Evolutionary conservation across 23 red algal genomes (phyloP).

Genomic region (Chondrus crispus): DNA sequence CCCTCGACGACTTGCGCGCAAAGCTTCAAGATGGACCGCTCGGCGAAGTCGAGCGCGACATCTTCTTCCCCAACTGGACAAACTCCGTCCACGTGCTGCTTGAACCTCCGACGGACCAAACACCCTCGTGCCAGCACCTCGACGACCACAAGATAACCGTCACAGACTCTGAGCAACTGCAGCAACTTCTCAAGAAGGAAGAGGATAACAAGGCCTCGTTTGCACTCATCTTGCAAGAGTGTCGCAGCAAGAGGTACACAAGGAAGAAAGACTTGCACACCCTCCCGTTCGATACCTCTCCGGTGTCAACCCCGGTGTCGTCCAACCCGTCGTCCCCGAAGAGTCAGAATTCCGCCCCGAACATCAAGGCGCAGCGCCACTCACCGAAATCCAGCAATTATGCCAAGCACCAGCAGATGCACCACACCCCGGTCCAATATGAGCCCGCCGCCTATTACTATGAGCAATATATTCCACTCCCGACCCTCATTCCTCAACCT

Average conservation of each 20-base stretch:
- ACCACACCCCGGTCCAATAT: no score
- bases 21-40: slow-evolving; percentile 18
- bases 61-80: slow-evolving; percentile 65
- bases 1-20: slow-evolving; percentile 35
- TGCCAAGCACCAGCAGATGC: no score
- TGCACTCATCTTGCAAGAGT: slow-evolving; percentile 44
- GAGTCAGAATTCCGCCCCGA: no score
- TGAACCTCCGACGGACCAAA: background rate
- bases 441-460: no score
- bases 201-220: background rate
- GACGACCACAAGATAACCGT: slow-evolving; percentile 1
- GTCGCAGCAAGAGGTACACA: slow-evolving; percentile 52
- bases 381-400: no score
- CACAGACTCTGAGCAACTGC: slow-evolving; percentile 4
- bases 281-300: no score
- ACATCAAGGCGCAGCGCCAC: no score
- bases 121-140: background rate
- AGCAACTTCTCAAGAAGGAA: slow-evolving; percentile 33
- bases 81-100: slow-evolving; percentile 49
- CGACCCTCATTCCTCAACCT: no score
- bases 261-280: no score
- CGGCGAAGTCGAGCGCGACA: slow-evolving; percentile 44
- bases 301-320: no score
- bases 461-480: no score
- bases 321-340: no score